Evolutionary conservation across 177 flowering plant species (phyloP), one percentile per base, ranked within the genome.

Genomic region (Vitis hybrid): DNA sequence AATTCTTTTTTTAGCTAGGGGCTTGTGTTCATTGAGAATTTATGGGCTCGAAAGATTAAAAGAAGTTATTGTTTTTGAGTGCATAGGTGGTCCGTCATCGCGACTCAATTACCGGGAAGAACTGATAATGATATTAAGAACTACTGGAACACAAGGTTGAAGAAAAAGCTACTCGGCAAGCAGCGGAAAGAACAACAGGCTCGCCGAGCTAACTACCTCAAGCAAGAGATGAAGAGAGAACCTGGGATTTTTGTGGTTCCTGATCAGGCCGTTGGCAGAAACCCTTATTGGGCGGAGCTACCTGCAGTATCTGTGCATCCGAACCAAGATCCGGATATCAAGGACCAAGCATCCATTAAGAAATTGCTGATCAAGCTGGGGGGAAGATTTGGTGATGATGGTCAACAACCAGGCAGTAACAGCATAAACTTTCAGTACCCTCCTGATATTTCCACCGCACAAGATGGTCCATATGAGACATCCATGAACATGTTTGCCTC

Each of bases 71-170:
- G 17, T 52, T 15, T 32, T 18, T 71, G 8, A 30, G 58, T 67
- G 12, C 40, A 68, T 70, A 91, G 97, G 77, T 91, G 97, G 97
- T 91, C 97, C n/a, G 84, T 89, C 4, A 91, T 91, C 12, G 96
- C 96, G 4, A 91, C 91, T 2, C 96, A 91, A 65, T 72, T 91
- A 56, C 95, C 95, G 0, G 95, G 95, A 52, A 70, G 95, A 57
- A 90, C 95, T 0, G 95, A 91, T 60, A 91, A 91, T 15, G 97
- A 91, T 67, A 88, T 91, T 40, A 91, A 91, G 84, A 91, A 91
- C 78, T 91, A 91, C 67, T 91, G 97, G 97, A 91, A 91, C 82
- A 91, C 97, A 23, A 89, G 83, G 78, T 72, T 91, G 75, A 91
- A 91, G 87, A 91, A 89, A 82, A 89, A 88, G 80, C 87, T 91